phyloP scores from a whole-genome alignment of 768 basidiomycete species.

The Leccinum disarticulatum region DNA sequence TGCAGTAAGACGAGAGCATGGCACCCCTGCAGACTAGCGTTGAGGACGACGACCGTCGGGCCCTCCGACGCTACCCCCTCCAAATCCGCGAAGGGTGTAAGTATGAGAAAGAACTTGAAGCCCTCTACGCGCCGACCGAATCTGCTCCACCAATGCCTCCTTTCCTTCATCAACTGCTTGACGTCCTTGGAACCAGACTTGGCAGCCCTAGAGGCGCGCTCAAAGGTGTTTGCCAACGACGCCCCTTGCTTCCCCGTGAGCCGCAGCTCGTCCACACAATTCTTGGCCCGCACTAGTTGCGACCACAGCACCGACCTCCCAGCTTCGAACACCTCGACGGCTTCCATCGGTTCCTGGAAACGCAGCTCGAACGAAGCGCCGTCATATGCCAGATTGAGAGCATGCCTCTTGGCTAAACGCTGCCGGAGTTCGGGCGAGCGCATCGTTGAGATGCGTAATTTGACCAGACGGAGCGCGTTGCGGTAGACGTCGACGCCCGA shows the following conservation, averaged over 20 bases:
- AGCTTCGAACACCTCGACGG: conserved; percentile 32
- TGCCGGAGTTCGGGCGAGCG: conserved; percentile 22
- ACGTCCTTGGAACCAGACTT: conserved; percentile 15
- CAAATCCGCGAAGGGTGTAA: conserved; percentile 25
- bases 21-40: conserved; percentile 22
- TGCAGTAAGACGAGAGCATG: conserved; percentile 25
- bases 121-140: conserved; percentile 31
- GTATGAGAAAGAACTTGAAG: conserved; percentile 33
- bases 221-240: conserved; percentile 23
- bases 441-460: conserved; percentile 15
- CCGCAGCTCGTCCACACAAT: conserved; percentile 29
- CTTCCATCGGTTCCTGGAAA: conserved; percentile 21
- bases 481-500: conserved; percentile 33
- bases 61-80: conserved; percentile 30
- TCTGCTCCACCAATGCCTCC: conserved; percentile 27
- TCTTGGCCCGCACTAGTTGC: conserved; percentile 29
- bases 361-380: conserved; percentile 30
- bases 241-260: conserved; percentile 16
- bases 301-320: conserved; percentile 37
- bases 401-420: conserved; percentile 11
- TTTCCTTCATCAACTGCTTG: conserved; percentile 27
- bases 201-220: conserved; percentile 12
- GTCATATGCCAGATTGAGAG: conserved; percentile 22
- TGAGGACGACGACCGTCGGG: conserved; percentile 39
- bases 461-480: too few relatives aligned